Evolutionary conservation across 345 rosid genomes (phyloP).

Genomic region (Eucalyptus camaldulensis): DNA sequence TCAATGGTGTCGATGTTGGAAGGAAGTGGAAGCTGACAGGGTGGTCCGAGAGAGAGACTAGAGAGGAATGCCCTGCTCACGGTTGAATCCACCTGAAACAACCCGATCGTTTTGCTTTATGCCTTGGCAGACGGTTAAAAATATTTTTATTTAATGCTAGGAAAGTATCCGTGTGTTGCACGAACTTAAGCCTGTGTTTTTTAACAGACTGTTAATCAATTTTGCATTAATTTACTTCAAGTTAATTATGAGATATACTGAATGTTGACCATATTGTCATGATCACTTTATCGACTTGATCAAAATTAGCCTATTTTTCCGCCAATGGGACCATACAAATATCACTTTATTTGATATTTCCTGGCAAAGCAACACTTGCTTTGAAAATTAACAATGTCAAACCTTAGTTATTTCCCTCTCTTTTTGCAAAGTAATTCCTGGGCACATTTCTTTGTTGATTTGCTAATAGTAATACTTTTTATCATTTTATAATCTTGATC

Average conservation of each 20-base stretch:
- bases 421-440: neutral
- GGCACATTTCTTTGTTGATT: neutral
- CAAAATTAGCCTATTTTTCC: no score
- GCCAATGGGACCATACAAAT: neutral
- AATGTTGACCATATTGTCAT: neutral
- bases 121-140: neutral
- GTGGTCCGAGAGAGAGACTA: no score
- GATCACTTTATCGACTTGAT: no score
- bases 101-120: neutral
- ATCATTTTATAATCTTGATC: neutral
- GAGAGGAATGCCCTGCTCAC: no score
- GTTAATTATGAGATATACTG: neutral
- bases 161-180: neutral
- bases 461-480: neutral
- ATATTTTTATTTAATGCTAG: neutral
- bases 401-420: neutral
- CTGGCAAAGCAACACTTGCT: neutral
- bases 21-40: no score
- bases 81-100: neutral
- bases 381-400: neutral
- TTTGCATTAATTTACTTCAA: neutral
- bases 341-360: neutral
- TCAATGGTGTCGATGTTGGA: no score
- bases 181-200: neutral
- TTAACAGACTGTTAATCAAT: neutral